A percentile compares a stretch with the other conserved stretches of the same genome.
Conservation (phyloP, 1,139 yeast species). For the Yamadazyma oceani region DNA sequence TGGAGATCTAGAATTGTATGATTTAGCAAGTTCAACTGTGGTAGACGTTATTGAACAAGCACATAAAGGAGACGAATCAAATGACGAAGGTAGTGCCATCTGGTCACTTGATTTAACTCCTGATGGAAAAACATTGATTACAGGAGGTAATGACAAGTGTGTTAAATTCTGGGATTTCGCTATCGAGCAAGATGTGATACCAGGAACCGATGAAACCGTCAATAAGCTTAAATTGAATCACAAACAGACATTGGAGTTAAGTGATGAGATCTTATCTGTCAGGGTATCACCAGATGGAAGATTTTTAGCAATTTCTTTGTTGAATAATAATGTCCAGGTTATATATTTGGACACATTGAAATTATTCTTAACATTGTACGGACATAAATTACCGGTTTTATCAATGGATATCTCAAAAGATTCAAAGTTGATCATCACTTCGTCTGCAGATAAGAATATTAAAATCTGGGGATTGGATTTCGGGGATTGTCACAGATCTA, state of each 20-base stretch:
- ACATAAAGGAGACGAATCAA: slow-evolving; percentile 37
- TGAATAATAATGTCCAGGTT: slow-evolving; percentile 92
- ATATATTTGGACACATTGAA: slow-evolving; percentile 85
- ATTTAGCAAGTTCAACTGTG: slow-evolving; percentile 77
- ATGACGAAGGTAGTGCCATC: slow-evolving; percentile 65
- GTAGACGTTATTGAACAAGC: slow-evolving; percentile 73
- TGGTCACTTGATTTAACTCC: slow-evolving; percentile 89
- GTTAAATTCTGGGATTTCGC: slow-evolving; percentile 88
- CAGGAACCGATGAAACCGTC: slow-evolving; percentile 61
- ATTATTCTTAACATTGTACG: slow-evolving; percentile 84
- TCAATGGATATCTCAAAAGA: slow-evolving; percentile 89
- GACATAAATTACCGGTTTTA: slow-evolving; percentile 92
- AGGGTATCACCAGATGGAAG: slow-evolving; percentile 80
- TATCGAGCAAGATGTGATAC: slow-evolving; percentile 63
- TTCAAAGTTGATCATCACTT: slow-evolving; percentile 81
- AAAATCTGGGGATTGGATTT: slow-evolving; percentile 98
- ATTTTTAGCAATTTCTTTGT: slow-evolving; percentile 76
- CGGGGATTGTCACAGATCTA: slow-evolving; percentile 97
- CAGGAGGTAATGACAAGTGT: slow-evolving; percentile 92
- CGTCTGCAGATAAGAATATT: slow-evolving; percentile 95
- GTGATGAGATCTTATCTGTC: slow-evolving; percentile 82
- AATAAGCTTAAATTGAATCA: slow-evolving; percentile 65
- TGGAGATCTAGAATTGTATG: slow-evolving; percentile 83
- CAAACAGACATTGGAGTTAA: slow-evolving; percentile 76
- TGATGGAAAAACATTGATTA: slow-evolving; percentile 81